Evolutionary conservation across 331 rosid species (phyloP).

Genomic region (Acacia pycnantha): DNA sequence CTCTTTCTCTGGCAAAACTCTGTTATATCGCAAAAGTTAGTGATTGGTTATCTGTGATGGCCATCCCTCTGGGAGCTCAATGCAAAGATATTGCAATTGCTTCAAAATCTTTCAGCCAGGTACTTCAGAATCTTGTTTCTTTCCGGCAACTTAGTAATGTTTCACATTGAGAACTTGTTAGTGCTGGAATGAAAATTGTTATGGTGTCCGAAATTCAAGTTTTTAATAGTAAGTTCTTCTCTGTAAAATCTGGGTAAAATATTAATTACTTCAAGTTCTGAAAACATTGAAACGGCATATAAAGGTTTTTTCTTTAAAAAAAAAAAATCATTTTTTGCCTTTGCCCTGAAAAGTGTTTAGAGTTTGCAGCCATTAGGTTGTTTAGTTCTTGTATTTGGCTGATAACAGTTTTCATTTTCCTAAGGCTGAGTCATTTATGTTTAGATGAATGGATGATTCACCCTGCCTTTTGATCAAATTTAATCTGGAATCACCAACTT

Average conservation of each 20-base stretch:
- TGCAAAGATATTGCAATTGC: slow-evolving; percentile 71
- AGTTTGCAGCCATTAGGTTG: neutral
- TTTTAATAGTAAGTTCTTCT: neutral
- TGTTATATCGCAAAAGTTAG: slow-evolving; percentile 45
- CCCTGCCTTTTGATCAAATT: neutral
- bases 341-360: neutral
- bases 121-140: slow-evolving; percentile 24
- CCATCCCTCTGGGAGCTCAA: slow-evolving; percentile 73
- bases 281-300: neutral
- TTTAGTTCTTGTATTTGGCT: slow-evolving; percentile 6
- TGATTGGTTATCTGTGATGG: slow-evolving; percentile 69
- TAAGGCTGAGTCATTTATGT: neutral
- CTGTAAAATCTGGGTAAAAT: neutral
- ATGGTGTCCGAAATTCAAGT: neutral
- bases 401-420: neutral
- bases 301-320: neutral
- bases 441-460: slow-evolving; percentile 5
- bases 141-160: neutral
- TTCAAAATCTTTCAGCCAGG: slow-evolving; percentile 63
- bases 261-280: neutral
- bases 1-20: slow-evolving; percentile 71
- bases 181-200: neutral
- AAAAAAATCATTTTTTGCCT: neutral
- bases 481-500: neutral
- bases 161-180: neutral